These are phyloP conservation scores for Starmerella floris DNA, from an alignment of 805 yeast species.

Conservation along the genomic window DNA sequence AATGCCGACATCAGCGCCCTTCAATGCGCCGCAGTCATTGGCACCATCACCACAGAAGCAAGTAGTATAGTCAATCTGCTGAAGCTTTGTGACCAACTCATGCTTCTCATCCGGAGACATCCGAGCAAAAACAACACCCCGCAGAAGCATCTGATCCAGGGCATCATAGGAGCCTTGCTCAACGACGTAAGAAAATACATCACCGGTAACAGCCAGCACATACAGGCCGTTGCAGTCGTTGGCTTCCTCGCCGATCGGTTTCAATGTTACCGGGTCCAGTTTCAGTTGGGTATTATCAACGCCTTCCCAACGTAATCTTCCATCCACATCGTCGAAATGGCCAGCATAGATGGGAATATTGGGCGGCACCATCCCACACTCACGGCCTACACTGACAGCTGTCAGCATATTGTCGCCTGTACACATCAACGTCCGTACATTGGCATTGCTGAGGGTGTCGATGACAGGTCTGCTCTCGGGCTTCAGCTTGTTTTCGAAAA, in stretches of 20 bases:
- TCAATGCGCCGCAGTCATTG: slow-evolving; percentile 95
- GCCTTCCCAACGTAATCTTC: slow-evolving; percentile 29
- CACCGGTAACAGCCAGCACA: slow-evolving; percentile 82
- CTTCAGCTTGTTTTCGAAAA: slow-evolving; percentile 86
- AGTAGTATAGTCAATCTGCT: slow-evolving; percentile 73
- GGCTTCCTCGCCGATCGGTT: slow-evolving; percentile 25
- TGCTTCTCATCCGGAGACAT: slow-evolving; percentile 99
- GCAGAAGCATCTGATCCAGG: slow-evolving; percentile 49
- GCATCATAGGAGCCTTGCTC: slow-evolving; percentile 34
- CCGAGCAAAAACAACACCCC: slow-evolving; percentile 73
- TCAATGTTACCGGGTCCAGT: slow-evolving; percentile 53
- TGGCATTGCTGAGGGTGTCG: slow-evolving; percentile 46
- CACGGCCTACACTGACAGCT: slow-evolving; percentile 83
- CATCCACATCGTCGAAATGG: slow-evolving; percentile 36
- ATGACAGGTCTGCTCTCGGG: slow-evolving; percentile 51
- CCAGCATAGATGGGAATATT: slow-evolving; percentile 50
- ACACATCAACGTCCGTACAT: slow-evolving; percentile 81
- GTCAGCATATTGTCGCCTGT: slow-evolving; percentile 95
- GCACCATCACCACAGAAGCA: slow-evolving; percentile 99
- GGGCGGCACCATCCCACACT: slow-evolving; percentile 51
- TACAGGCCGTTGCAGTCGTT: slow-evolving; percentile 26
- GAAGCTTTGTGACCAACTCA: slow-evolving; percentile 80
- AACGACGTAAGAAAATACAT: slow-evolving; percentile 66
- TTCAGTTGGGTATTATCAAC: slow-evolving; percentile 34
- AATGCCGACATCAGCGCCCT: slow-evolving; percentile 95